phyloP scores from a whole-genome alignment of 2,329 filamentous ascomycete genomes.

The Cercospora zeae-maydis region DNA sequence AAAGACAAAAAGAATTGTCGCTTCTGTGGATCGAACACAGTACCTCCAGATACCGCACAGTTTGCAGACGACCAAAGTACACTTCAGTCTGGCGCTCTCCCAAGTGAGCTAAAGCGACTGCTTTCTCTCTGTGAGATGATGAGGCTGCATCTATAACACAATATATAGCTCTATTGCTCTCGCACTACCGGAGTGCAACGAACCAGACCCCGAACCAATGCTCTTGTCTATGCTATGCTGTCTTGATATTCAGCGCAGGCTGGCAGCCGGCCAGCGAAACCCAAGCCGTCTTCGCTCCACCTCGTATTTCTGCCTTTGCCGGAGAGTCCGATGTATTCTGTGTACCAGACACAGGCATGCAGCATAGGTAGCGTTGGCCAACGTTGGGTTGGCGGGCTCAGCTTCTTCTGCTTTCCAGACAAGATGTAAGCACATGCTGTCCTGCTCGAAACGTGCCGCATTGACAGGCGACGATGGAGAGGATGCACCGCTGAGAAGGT shows the following conservation, averaged over 20 bases:
- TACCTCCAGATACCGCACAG: constrained; percentile 26
- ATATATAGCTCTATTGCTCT: neutral
- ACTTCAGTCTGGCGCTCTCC: constrained; percentile 25
- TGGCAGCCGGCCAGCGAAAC: no score
- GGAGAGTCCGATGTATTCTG: no score
- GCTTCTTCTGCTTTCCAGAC: neutral
- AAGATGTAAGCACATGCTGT: no score
- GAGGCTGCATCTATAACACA: rapidly evolving
- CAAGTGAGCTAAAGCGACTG: constrained; percentile 24
- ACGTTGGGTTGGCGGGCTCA: no score
- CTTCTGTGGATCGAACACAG: constrained; percentile 22
- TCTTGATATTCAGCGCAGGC: no score
- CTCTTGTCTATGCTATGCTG: no score
- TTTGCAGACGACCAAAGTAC: constrained; percentile 13
- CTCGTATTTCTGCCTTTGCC: no score
- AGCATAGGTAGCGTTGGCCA: no score
- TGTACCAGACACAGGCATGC: no score
- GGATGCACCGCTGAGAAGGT: neutral
- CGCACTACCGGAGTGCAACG: no score
- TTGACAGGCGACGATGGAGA: neutral
- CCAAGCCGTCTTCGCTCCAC: no score
- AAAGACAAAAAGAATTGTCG: constrained; percentile 18
- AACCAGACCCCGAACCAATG: no score
- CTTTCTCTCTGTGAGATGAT: neutral
- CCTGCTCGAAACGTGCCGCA: neutral